Base-by-base conservation (phyloP, 2,329 filamentous ascomycete species). In the Aspergillus ustus region DNA sequence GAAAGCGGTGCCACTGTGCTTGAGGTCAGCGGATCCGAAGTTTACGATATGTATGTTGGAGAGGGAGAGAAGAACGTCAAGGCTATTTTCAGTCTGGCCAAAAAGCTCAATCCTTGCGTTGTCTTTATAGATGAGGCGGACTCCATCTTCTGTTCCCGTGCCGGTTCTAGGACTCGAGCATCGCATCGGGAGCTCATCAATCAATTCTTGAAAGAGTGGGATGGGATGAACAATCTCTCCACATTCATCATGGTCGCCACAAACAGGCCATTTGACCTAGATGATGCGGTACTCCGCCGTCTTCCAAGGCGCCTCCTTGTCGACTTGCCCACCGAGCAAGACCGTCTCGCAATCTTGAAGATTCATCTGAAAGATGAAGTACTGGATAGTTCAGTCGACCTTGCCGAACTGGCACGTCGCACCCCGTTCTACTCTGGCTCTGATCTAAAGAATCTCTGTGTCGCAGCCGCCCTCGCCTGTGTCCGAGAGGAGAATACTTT, bases 211-310 rank as follows among this genome's bases (percentile, higher is more conserved):
- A 90, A 93, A 57, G 94, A 98, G 75, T 98, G 94, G 95, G 95
- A 98, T 70, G 95, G 95, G 11, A 89, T 98, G 82, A 90, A 91
- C 69, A 83, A 88, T 61, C 85, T 88, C 51, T 91, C 90, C 19
- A 92, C 94, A 2, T 98, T 99, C 75, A 94, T 99, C 76, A 97
- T 99, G 93, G 93, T 98, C 0, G 94, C 95, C 29, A 98, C 93
- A 8, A 98, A 99, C 76, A 85, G 94, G 9, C 95, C 95, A 0
- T 97, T 96, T 71, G 95, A 98, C 72, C 86, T 99, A 1, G 95
- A 99, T 70, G 79, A 82, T 49, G 83, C 83, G 3, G 78, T 83
- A 20, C 75, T 85, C 22, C 79, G 83, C 19, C 81, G 83, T 55
- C 74, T 83, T 3, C 82, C 83, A 1, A 73, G 80, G 28, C 77